Evolutionary conservation across 768 basidiomycete genomes (phyloP), one percentile per base, ranked within the genome.

Genomic region (Tricholoma sp.): DNA sequence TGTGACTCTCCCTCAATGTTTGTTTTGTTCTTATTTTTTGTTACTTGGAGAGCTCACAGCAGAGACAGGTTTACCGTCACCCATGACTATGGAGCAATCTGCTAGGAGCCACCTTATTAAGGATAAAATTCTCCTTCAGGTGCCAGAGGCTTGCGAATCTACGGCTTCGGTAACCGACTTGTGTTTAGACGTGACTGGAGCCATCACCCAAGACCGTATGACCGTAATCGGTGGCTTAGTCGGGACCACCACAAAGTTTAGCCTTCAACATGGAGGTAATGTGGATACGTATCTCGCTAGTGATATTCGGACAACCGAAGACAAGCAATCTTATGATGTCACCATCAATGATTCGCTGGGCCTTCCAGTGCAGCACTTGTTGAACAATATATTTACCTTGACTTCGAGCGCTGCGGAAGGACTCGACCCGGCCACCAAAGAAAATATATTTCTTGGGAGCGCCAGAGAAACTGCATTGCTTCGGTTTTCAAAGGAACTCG

Each of bases 211-310:
- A 63, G 90, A 91, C 72, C 74, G 72, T 64, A 91, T 91, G 90
- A 77, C 83, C n/a, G 84, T 91, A 60, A 89, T 90, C 56, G 88
- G 88, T n/a, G 88, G 89, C 32, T 86, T 86, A n/a, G 71, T 91
- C 41, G 89, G 89, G 29, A 78, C 90, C 39, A 82, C 86, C 60
- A 85, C 82, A 64, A 91, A 91, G 68, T 90, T 89, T 59, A 88
- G 86, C 7, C 77, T 76, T 42, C 71, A 85, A 86, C 61, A 63
- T 60, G 39, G 77, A 83, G 60, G 68, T 76, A 24, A 31, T n/a
- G 4, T 31, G 8, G n/a, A n/a, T 17, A 9, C n/a, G 29, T 32
- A 49, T 49, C 8, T n/a, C n/a, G 29, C 32, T 49, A 15, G 31
- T 49, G 47, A 49, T 32, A 15, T 17, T 32, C n/a, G n/a, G 8